These are phyloP conservation scores for Amyloporia xantha DNA, from an alignment of 768 basidiomycete genomes.

Conservation along the genomic window DNA sequence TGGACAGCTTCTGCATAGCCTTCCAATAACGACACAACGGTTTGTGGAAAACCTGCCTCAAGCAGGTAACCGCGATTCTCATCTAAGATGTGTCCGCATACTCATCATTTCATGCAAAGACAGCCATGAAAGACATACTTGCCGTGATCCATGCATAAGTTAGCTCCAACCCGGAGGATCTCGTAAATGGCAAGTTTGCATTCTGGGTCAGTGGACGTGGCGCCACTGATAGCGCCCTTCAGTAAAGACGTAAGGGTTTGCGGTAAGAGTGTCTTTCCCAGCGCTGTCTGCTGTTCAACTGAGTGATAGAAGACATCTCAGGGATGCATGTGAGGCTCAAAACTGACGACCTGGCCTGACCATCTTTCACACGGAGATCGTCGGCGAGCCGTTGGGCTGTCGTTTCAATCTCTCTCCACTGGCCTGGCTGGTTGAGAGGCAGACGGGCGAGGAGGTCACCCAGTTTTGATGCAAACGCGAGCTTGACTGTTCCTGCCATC, in stretches of 20 bases:
- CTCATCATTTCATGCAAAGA: background rate
- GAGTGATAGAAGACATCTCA: constrained; percentile 14
- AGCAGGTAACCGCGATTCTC: constrained; percentile 67
- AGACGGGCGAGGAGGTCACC: constrained; percentile 28
- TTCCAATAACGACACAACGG: constrained; percentile 60
- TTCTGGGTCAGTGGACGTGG: constrained; percentile 37
- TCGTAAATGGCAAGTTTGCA: constrained; percentile 53
- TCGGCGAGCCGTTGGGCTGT: constrained; percentile 57
- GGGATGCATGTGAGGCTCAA: constrained; percentile 2
- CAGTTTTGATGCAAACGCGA: constrained; percentile 24
- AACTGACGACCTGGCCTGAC: constrained; percentile 15
- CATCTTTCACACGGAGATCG: constrained; percentile 49
- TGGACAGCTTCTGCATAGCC: constrained; percentile 49
- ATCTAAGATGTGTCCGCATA: constrained; percentile 38
- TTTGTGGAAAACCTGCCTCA: constrained; percentile 64
- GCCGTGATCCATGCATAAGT: constrained; percentile 83
- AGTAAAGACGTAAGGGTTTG: constrained; percentile 59
- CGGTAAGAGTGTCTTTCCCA: constrained; percentile 62
- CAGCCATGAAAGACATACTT: constrained; percentile 17
- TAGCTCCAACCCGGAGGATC: constrained; percentile 72
- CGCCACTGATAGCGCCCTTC: constrained; percentile 44
- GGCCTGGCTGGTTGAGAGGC: constrained; percentile 23
- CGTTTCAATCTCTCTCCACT: constrained; percentile 47
- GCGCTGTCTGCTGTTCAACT: constrained; percentile 67
- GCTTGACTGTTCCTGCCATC: constrained; percentile 15